phyloP scores from a whole-genome alignment of 2,329 filamentous ascomycete genomes.

The Venturia aucupariae region DNA sequence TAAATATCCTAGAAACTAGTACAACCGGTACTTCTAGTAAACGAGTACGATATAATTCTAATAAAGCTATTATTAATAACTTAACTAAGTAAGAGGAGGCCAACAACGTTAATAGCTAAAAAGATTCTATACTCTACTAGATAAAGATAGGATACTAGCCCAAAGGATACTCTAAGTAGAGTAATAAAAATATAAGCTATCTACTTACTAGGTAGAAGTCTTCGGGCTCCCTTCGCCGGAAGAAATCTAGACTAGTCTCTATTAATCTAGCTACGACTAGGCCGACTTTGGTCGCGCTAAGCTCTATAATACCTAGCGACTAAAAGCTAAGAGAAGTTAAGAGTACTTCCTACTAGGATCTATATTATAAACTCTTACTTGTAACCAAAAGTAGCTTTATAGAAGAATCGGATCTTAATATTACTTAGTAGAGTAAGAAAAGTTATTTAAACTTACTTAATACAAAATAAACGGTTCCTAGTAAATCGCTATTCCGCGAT shows the following conservation, averaged over 20 bases:
- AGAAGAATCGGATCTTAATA: constrained; percentile 24
- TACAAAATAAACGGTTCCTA: constrained; percentile 24
- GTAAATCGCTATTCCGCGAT: constrained; percentile 30
- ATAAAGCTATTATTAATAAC: constrained; percentile 13
- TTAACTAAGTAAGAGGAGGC: constrained; percentile 13
- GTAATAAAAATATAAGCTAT: constrained; percentile 22
- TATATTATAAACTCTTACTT: constrained; percentile 31
- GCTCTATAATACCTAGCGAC: constrained; percentile 14
- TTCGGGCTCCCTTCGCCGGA: constrained; percentile 19
- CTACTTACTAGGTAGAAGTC: constrained; percentile 26
- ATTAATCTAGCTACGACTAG: constrained; percentile 14
- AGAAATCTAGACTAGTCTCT: constrained; percentile 19
- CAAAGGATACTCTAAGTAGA: constrained; percentile 21
- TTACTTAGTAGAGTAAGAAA: constrained; percentile 26
- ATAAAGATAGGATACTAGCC: constrained; percentile 18
- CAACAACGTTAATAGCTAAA: constrained; percentile 12
- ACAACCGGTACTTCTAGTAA: constrained; percentile 14
- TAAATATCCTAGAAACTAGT: constrained; percentile 13
- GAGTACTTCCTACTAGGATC: constrained; percentile 22
- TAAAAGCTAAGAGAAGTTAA: constrained; percentile 19
- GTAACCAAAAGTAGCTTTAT: constrained; percentile 35
- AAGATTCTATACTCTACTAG: constrained; percentile 14
- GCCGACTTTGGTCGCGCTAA: constrained; percentile 11
- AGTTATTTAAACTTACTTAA: constrained; percentile 26
- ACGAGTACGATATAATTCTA: constrained; percentile 13